phyloP scores from a whole-genome alignment of 768 basidiomycete species.

The Auriscalpium vulgare region DNA sequence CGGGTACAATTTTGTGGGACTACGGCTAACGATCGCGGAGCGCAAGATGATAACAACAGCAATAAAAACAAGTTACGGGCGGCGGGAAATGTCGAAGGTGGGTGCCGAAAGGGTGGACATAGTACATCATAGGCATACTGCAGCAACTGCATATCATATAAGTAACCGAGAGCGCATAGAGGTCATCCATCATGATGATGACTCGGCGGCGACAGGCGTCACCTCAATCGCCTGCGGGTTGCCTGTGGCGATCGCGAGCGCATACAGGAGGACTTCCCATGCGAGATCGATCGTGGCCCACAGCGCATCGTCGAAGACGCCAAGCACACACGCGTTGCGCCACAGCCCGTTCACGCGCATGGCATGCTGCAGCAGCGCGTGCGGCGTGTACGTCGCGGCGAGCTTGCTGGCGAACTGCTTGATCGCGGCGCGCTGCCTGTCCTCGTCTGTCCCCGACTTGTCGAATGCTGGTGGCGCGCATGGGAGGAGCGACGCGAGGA shows the following conservation, averaged over 20 bases:
- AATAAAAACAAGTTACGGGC: neutral
- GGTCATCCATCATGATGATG: neutral
- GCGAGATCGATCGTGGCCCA: conserved; percentile 42
- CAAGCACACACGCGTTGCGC: conserved; percentile 42
- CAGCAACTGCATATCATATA: neutral
- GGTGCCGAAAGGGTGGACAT: neutral
- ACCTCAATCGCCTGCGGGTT: neutral
- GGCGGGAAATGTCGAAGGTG: neutral
- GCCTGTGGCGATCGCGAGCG: conserved; percentile 25
- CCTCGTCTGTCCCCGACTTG: conserved; percentile 6
- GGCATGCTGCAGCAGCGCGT: conserved; percentile 28
- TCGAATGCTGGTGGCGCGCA: conserved; percentile 14
- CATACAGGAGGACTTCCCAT: conserved; percentile 39
- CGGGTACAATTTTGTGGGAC: no score
- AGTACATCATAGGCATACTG: neutral
- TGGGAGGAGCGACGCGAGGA: conserved; percentile 44
- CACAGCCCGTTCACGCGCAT: conserved; percentile 38
- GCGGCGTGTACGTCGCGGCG: conserved; percentile 20
- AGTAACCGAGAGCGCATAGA: neutral
- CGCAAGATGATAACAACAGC: no score
- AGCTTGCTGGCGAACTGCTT: conserved; percentile 14
- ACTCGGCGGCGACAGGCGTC: neutral
- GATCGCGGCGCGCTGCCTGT: conserved; percentile 3
- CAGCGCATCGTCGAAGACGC: conserved; percentile 39
- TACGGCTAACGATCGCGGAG: no score